Base-by-base conservation (phyloP, 1,284 basidiomycete genomes). In the Fomes fomentarius region DNA sequence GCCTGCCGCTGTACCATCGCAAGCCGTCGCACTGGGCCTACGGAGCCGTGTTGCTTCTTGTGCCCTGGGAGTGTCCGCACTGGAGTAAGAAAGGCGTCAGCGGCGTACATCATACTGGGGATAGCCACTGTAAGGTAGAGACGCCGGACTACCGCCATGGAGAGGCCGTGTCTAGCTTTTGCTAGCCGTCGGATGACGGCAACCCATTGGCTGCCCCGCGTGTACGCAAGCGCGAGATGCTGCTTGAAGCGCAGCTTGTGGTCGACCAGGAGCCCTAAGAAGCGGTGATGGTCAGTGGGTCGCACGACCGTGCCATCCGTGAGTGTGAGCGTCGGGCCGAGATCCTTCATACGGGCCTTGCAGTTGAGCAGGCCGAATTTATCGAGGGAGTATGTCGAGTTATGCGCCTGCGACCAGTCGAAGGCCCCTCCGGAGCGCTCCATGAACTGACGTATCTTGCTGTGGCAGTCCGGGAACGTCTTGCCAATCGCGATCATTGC, bases 181-280 rank as follows among this genome's bases (percentile, higher is more conserved):
- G 67, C 62, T 8, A 76, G 49, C 1, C 71, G 35, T 3, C 57
- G 26, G 46, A 70, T 63, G 1, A 56, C 56, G 0, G 55, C 11
- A 0, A 66, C 50, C 58, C 64, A 66, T 25, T 42, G 47, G 0
- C 56, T 61, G 0, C 69, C 74, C 49, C 74, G 76, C 0, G 52
- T 65, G 0, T 71, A n/a, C 0, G 70, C 73, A 0, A 60, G 30
- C 2, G 58, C 59, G 0, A 47, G 47, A 10, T 77, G 76, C 30
- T 68, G 58, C 10, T 63, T 60, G 58, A 68, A 78, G 0, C 55
- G 43, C 4, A 79, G 69, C 10, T 67, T 40, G 3, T 65, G 56
- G 60, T 79, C 75, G 0, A 79, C n/a, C 11, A 66, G 37, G 0
- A 77, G 62, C 0, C 75, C 74, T 1, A 77, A 63, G 46, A 71